Evolutionary conservation across 192 early-diverging fungal genomes (phyloP).

Genomic region (Chytriomyces hyalinus): DNA sequence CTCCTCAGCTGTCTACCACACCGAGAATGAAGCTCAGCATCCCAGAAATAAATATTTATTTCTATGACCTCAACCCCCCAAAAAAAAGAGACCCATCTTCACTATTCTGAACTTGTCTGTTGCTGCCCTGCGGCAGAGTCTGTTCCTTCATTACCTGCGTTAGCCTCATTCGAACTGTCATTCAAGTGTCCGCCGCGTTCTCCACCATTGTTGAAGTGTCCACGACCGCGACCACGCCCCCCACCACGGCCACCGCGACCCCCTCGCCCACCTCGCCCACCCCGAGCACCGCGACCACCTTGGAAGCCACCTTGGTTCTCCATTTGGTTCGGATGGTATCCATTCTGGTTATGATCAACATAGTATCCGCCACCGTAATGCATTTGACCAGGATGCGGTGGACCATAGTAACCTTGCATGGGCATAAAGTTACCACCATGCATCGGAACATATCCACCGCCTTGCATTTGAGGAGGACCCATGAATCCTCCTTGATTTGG

Average conservation of each 20-base stretch:
- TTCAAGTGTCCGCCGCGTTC: background rate
- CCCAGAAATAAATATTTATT: slow-evolving; percentile 11
- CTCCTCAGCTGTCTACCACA: background rate
- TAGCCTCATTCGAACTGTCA: background rate
- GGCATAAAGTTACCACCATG: background rate
- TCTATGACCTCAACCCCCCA: background rate
- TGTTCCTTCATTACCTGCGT: too few species aligned
- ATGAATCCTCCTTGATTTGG: slow-evolving; percentile 1
- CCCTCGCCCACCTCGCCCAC: background rate
- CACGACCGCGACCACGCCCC: background rate
- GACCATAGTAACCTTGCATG: slow-evolving; percentile 1
- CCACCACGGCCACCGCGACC: background rate
- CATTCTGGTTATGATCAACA: background rate
- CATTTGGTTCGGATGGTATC: background rate
- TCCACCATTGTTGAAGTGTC: background rate
- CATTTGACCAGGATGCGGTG: background rate
- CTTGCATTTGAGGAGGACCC: slow-evolving; percentile 3
- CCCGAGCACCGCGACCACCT: slow-evolving; percentile 3
- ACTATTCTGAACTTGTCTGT: too few species aligned
- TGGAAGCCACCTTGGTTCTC: background rate
- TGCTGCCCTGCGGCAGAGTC: too few species aligned
- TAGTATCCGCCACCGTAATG: background rate
- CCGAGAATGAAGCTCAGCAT: slow-evolving; percentile 15
- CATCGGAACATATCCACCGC: background rate
- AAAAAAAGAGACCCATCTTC: slow-evolving; percentile 2